Evolutionary conservation across 768 basidiomycete genomes (phyloP), one percentile per base, ranked within the genome.

Genomic region (Kwoniella dejecticola): DNA sequence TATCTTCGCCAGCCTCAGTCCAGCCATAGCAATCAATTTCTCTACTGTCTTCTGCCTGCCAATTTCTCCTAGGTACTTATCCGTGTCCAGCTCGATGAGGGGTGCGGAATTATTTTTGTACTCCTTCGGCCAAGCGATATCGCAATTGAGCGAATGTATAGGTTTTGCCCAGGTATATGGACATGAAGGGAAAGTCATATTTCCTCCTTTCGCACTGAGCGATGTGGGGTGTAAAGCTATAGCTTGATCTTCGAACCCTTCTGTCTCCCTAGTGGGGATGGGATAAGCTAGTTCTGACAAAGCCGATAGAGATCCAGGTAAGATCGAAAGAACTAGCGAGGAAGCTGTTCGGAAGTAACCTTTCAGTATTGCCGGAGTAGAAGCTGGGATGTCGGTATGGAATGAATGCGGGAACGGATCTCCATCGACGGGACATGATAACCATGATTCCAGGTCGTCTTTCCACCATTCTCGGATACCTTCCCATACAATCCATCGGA

Each of bases 401-500:
- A 66, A 67, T 4, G 77, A 60, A 50, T 71, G 72, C 2, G 77
- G 77, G 60, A 70, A 78, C 7, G 74, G 75, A 46, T 78, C 77
- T 4, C 75, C 75, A 4, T 49, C 48, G 0, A 67, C 40, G 7
- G 89, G 86, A 77, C 93, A 96, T 7, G 66, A 52, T 31, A 90
- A 79, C 93, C 93, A 94, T 5, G 72, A 59, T 1, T 82, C 75
- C 15, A 87, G 64, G 27, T 89, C 85, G 48, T 83, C 78, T 13
- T 81, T 74, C 88, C 88, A 93, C 72, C 85, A 83, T 42, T 83
- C 80, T 29, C 89, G 82, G 26, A 93, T 77, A 48, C 93, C 93
- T 77, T 97, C 91, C 84, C 85, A 86, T 71, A 94, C 84, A 63
- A 97, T 84, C 52, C 87, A 89, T 19, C 95, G 88, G 61, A 98